Conservation (phyloP, 108 stramenopile species). For the Bacterosira constricta region DNA sequence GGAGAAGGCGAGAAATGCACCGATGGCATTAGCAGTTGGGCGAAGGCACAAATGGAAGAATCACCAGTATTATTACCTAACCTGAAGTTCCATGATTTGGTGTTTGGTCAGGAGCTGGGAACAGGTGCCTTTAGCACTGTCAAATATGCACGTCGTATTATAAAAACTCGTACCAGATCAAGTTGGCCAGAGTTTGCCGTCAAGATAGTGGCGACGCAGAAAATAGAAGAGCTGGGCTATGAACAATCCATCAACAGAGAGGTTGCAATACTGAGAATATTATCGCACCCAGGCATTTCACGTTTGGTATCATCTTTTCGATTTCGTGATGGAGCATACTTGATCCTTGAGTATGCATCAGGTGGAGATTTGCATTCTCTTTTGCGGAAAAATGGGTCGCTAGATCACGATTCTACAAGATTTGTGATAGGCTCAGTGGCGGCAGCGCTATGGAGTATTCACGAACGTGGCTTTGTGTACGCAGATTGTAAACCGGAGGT, state of each 20-base stretch:
- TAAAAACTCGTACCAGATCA: conserved; percentile 70
- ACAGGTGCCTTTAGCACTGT: conserved; percentile 89
- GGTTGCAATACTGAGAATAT: conserved; percentile 81
- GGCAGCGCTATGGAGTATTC: conserved; percentile 90
- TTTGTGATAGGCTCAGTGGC: conserved; percentile 92
- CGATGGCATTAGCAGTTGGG: conserved; percentile 73
- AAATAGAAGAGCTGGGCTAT: conserved; percentile 84
- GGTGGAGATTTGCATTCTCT: conserved; percentile 92
- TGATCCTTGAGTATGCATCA: conserved; percentile 96
- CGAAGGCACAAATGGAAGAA: conserved; percentile 77
- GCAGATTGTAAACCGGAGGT: conserved; percentile 93
- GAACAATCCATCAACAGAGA: conserved; percentile 87
- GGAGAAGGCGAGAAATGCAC: conserved; percentile 37
- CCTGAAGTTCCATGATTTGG: conserved; percentile 96
- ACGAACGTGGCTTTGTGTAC: conserved; percentile 84
- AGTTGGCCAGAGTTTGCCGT: conserved; percentile 97
- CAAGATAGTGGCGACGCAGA: conserved; percentile 85
- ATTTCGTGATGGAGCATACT: conserved; percentile 89
- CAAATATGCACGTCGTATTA: conserved; percentile 89
- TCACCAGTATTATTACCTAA: conserved; percentile 83
- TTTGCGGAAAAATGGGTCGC: conserved; percentile 80
- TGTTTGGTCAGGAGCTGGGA: conserved; percentile 95
- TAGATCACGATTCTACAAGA: conserved; percentile 86
- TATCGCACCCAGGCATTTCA: conserved; percentile 93
- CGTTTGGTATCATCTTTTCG: conserved; percentile 92